Base-by-base conservation (phyloP, 495 filamentous ascomycete species). In the Hypoxylon lenormandii region DNA sequence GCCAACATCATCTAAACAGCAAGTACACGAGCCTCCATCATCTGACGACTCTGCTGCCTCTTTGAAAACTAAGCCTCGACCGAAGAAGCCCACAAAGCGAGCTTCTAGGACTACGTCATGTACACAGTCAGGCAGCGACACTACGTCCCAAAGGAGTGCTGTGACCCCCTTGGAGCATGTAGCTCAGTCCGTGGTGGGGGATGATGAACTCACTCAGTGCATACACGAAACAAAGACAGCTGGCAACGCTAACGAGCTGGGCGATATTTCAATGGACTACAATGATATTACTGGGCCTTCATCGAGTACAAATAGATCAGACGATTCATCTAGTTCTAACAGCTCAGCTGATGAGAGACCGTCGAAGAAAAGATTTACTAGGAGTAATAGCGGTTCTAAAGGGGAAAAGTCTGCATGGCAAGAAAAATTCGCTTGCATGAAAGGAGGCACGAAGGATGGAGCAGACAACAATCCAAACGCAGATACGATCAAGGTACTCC, bases 401-500 rank as follows among this genome's bases (percentile, higher is more conserved):
- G 26, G 1, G 22, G 61, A 59, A 3, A n/a, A 22, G 4, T 12
- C 26, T 10, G 40, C 15, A 45, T 66, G 64, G 49, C 73, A 81
- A 42, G 77, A 83, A 18, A 77, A 77, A 1, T 84, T 83, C 48
- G 74, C 78, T 6, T 83, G 81, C 60, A 78, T 79, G 64, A 69
- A 65, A 23, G 81, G 80, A 6, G 81, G 81, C 0, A 80, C 76
- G 0, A 75, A 74, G 19, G 77, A 76, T 45, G 33, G 69, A 4
- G 57, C 59, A 13, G 47, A 60, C 7, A 76, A 77, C 45, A 74
- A 74, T 40, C 92, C 92, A 0, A 98, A 98, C 72, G 79, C 79
- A 1, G 78, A 84, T 8, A 96, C 92, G 0, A 94, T 96, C 54
- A 84, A 89, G 26, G 77, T 94, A n/a, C 81, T 97, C 5, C 86